Base-by-base conservation (phyloP, 1,284 basidiomycete genomes). In the Cryptococcus hybrid region DNA sequence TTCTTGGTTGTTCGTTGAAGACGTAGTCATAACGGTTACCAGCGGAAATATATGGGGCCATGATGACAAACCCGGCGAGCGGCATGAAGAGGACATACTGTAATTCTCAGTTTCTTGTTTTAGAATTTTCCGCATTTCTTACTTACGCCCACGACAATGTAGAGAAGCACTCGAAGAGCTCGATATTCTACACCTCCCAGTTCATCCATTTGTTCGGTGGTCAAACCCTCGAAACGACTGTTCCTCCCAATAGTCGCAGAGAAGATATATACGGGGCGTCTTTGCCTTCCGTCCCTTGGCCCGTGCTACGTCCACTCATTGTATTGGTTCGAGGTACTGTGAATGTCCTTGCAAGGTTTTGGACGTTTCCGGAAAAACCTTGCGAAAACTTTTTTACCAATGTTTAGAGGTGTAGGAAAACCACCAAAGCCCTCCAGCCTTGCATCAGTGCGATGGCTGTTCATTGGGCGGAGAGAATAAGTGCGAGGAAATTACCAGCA, bases 101-200 rank as follows among this genome's bases (percentile, higher is more conserved):
- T 52, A 59, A 61, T 46, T 30, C 47, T 35, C 37, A 40, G 24
- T 24, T 38, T 13, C 49, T 7, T 15, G 35, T 30, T 9, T n/a
- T 15, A 35, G 15, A 36, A 12, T 52, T n/a, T 54, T 12, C 15
- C 12, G 37, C 34, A 48, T 15, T 39, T 12, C 24, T 43, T 50
- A 74, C 70, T 69, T 68, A 89, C 88, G 47, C 77, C 73, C 12
- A 82, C 81, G 36, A 92, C 84, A 58, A 92, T 83, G 86, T 88
- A 91, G 13, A 91, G 79, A 45, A 95, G 75, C 3, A 88, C 82
- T 58, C 87, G 87, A 55, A 96, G 78, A 1, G 89, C 92, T n/a
- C 92, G 84, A 70, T 92, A 98, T 75, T 99, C 95, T 12, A 96
- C 88, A 5, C 94, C 94, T 7, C 93, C 93, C 5, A 98, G 80